Percentiles rank a stretch among this genome's conserved stretches.
Conservation (phyloP, 768 basidiomycete genomes). For the Kwoniella dendrophila region DNA sequence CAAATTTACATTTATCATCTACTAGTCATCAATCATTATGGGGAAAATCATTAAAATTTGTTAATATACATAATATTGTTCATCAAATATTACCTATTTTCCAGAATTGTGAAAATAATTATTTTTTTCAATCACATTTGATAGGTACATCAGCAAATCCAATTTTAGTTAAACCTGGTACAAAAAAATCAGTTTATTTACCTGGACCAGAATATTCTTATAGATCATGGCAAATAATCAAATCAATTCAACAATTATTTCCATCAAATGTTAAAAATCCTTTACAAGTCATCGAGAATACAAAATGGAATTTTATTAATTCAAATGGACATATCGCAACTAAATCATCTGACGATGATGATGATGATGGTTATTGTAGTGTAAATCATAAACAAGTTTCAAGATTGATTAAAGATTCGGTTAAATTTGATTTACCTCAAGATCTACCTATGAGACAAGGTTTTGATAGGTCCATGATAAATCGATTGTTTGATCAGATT, state of each 20-base stretch:
- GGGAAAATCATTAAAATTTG: conserved; percentile 10
- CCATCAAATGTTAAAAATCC: conserved; percentile 10
- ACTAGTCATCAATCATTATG: conserved; percentile 6
- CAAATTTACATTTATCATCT: conserved; percentile 2
- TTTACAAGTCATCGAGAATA: conserved; percentile 3
- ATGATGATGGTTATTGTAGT: conserved; percentile 37
- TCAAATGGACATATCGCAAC: conserved; percentile 28
- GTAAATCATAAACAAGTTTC: conserved; percentile 27
- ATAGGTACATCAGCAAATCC: neutral
- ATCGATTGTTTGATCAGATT: conserved; percentile 19
- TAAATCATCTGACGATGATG: conserved; percentile 18
- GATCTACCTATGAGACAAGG: conserved; percentile 36
- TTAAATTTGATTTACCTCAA: conserved; percentile 23
- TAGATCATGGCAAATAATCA: conserved; percentile 35
- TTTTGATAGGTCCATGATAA: conserved; percentile 22
- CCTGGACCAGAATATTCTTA: conserved; percentile 32
- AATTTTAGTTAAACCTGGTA: conserved; percentile 2
- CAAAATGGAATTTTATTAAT: conserved; percentile 30
- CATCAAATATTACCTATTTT: conserved; percentile 37
- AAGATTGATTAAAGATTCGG: conserved; percentile 10
- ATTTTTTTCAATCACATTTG: conserved; percentile 31
- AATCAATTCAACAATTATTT: conserved; percentile 37
- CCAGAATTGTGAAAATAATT: conserved; percentile 21
- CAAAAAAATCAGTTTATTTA: conserved; percentile 2
- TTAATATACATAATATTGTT: conserved; percentile 33